Evolutionary conservation across 345 rosid species (phyloP).

Genomic region (Ceriops decandra): DNA sequence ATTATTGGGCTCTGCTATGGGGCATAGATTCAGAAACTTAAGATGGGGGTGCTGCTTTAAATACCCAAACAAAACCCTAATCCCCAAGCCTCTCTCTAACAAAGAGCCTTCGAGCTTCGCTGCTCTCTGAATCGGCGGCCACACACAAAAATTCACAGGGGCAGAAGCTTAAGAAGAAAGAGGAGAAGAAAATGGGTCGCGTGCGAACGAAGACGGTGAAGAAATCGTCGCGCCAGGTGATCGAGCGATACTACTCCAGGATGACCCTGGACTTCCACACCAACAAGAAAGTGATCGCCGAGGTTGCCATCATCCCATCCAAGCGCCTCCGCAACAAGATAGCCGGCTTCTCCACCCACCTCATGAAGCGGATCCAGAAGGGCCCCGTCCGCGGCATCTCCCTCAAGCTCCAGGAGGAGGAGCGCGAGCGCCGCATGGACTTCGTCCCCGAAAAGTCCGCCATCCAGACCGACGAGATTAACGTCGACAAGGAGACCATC

Average conservation of each 20-base stretch:
- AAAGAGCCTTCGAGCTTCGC: neutral
- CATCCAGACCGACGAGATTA: slow-evolving; percentile 18
- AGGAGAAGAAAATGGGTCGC: slow-evolving; percentile 19
- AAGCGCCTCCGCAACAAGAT: slow-evolving; percentile 30
- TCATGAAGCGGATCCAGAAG: slow-evolving; percentile 27
- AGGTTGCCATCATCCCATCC: slow-evolving; percentile 25
- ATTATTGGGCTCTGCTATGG: too few relatives aligned
- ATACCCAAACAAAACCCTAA: slow-evolving; percentile 3
- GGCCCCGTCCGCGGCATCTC: slow-evolving; percentile 30
- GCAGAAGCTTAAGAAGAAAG: neutral
- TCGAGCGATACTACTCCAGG: slow-evolving; percentile 23
- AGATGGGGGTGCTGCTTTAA: too few relatives aligned
- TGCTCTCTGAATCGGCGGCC: neutral
- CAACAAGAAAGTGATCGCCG: slow-evolving; percentile 22
- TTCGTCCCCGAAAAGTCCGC: slow-evolving; percentile 24
- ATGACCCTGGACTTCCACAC: slow-evolving; percentile 26
- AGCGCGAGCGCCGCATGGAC: slow-evolving; percentile 32
- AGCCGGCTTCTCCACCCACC: slow-evolving; percentile 28
- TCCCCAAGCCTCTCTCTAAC: neutral
- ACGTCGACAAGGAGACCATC: slow-evolving; percentile 27
- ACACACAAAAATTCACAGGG: too few relatives aligned
- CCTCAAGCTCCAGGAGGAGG: slow-evolving; percentile 26
- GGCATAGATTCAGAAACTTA: too few relatives aligned
- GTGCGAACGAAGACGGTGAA: slow-evolving; percentile 23
- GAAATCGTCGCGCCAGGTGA: slow-evolving; percentile 27